Evolutionary conservation across 2,329 filamentous ascomycete genomes (phyloP).

Genomic region (Aspergillus brasiliensis): DNA sequence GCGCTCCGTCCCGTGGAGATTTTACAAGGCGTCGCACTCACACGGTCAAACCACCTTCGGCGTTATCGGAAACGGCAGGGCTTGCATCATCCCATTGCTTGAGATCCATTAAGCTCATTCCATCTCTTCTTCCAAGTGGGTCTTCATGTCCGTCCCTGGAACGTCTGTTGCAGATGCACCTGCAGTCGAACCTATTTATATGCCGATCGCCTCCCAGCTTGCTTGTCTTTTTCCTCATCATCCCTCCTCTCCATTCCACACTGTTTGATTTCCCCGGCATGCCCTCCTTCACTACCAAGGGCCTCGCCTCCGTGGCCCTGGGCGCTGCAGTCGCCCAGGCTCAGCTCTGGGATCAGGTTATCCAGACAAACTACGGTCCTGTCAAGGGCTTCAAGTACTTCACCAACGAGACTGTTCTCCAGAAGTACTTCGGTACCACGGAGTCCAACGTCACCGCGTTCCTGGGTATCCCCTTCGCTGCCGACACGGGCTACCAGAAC

Average conservation of each 20-base stretch:
- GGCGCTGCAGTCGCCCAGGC: constrained; percentile 15
- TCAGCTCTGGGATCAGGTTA: constrained; percentile 23
- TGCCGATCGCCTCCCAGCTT: neutral
- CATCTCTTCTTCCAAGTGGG: neutral
- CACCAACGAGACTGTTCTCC: constrained; percentile 18
- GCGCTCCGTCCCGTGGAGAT: neutral
- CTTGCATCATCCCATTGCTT: neutral
- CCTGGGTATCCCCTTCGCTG: constrained; percentile 28
- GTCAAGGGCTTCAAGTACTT: constrained; percentile 26
- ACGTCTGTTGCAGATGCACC: neutral
- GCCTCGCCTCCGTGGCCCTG: constrained; percentile 12
- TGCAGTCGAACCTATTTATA: neutral
- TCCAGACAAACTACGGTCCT: constrained; percentile 21
- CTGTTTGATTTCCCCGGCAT: neutral
- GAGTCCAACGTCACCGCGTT: constrained; percentile 27
- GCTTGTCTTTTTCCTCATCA: neutral
- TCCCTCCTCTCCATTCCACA: neutral
- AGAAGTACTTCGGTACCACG: constrained; percentile 22
- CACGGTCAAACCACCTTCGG: neutral
- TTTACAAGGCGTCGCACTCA: neutral
- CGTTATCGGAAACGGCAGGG: neutral
- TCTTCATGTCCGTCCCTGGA: neutral
- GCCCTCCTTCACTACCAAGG: neutral
- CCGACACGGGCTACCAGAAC: constrained; percentile 31
- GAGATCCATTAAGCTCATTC: neutral